A percentile compares a stretch with the other conserved stretches of the same genome.
These are phyloP conservation scores for Beauveria bassiana DNA, from an alignment of 2,329 filamentous ascomycete genomes.

Conservation along the genomic window DNA sequence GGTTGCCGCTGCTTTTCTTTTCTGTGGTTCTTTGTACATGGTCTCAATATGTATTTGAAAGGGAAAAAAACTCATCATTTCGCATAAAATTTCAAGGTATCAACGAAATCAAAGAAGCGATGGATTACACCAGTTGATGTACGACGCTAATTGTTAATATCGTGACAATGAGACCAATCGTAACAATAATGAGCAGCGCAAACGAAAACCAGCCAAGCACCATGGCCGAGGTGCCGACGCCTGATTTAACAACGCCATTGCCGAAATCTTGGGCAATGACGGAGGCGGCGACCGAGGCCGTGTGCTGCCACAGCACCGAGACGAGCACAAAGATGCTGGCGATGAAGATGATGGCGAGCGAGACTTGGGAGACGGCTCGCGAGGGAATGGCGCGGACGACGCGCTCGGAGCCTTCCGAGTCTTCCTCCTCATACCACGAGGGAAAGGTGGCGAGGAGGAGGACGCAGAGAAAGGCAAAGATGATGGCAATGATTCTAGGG, in stretches of 20 bases:
- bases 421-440: conserved; percentile 89
- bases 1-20: no score
- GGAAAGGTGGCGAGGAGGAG: conserved; percentile 93
- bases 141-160: conserved; percentile 86
- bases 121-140: conserved; percentile 43
- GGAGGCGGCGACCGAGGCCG: conserved; percentile 88
- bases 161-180: conserved; percentile 91
- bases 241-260: conserved; percentile 79
- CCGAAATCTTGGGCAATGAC: conserved; percentile 89
- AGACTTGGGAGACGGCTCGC: conserved; percentile 83
- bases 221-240: conserved; percentile 92
- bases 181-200: conserved; percentile 85
- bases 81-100: neutral
- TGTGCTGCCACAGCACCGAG: conserved; percentile 84
- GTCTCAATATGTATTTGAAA: neutral
- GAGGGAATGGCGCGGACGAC: conserved; percentile 94
- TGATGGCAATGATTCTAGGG: conserved; percentile 84
- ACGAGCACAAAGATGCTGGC: conserved; percentile 64
- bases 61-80: neutral
- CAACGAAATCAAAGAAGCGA: neutral
- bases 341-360: conserved; percentile 85
- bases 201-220: conserved; percentile 98
- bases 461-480: conserved; percentile 94
- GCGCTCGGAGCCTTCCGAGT: conserved; percentile 71
- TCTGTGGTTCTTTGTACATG: neutral